phyloP scores from a whole-genome alignment of 31 red algal genomes.

The Odonthalia washingtoniensis region DNA sequence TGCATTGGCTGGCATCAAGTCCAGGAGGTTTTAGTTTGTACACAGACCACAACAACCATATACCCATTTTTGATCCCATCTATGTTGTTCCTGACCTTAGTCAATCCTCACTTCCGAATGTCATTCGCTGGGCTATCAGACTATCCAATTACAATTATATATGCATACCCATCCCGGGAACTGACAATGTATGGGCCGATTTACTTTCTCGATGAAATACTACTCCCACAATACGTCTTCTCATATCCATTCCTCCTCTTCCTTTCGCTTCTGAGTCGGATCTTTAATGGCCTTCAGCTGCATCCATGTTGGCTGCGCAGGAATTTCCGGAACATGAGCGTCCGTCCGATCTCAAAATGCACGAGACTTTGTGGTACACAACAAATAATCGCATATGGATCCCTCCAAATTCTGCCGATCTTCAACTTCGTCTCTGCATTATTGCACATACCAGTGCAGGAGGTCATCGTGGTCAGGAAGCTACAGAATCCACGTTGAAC shows the following conservation, averaged over 20 bases:
- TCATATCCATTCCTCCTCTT: not conserved
- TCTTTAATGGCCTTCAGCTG: conserved; percentile 11
- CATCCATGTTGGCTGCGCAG: not conserved
- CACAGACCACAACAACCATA: conserved; percentile 16
- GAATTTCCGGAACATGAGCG: not conserved
- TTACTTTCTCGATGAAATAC: not conserved
- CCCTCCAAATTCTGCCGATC: not conserved
- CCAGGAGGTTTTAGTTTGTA: not conserved
- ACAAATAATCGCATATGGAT: not conserved
- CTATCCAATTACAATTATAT: conserved; percentile 2
- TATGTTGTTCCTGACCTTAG: not conserved
- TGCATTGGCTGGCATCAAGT: conserved; percentile 10
- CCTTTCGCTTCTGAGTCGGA: not conserved
- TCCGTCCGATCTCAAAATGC: not conserved
- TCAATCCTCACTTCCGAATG: not conserved
- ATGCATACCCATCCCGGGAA: conserved; percentile 3
- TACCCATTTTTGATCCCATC: not conserved
- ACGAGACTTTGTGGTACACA: not conserved
- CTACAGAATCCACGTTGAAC: not conserved
- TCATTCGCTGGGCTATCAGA: conserved; percentile 2
- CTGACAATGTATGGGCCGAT: conserved; percentile 16
- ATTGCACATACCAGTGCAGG: not conserved
- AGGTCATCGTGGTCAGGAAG: not conserved
- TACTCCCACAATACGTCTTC: not conserved
- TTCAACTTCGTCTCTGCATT: conserved; percentile 4